Evolutionary conservation across 306 rosid genomes (phyloP), one percentile per base, ranked within the genome.

Genomic region (Spatholobus suberectus): DNA sequence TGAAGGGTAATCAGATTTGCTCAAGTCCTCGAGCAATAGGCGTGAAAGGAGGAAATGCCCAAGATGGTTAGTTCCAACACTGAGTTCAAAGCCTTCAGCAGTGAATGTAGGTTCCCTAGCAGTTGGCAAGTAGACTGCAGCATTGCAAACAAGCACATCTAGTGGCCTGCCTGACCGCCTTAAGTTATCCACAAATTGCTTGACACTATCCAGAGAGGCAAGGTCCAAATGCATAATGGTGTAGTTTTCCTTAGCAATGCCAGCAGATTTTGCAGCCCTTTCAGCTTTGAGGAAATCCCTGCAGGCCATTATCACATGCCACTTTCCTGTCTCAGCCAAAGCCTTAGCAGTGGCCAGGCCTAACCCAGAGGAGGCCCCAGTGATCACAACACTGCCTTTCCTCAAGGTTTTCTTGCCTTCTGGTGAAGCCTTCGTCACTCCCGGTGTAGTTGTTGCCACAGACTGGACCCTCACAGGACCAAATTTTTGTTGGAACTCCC

Each of bases 281-380:
- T 94, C 98, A 12, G 97, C 85, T 88, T 94, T 94, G 65, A 94
- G 98, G 84, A 90, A 94, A 83, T 94, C 97, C 86, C 98, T 90
- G 87, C 98, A 94, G 14, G 98, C 98, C 98, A 94, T 90, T 81
- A 91, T 94, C 5, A 94, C 89, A 58, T 94, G 92, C 98, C 98
- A 94, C 83, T 94, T 92, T 70, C 98, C 97, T 5, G 95, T 88
- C 78, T 94, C 97, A 5, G 97, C 98, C 78, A 94, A 78, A 24
- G 95, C 90, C 89, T 92, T 94, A 24, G 98, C 98, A 38, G 98
- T 88, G 57, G 98, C 98, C 17, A 92, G 85, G 68, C 98, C 98
- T 6, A 94, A 84, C 5, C 98, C 98, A 21, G 97, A 94, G 41
- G 97, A 94, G 76, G 97, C 97, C 2, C 98, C 97, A 27, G 98